A percentile compares a stretch with the other conserved stretches of the same genome.
Evolutionary conservation across 2,329 filamentous ascomycete species (phyloP).

Genomic region (Aureobasidium sp.): DNA sequence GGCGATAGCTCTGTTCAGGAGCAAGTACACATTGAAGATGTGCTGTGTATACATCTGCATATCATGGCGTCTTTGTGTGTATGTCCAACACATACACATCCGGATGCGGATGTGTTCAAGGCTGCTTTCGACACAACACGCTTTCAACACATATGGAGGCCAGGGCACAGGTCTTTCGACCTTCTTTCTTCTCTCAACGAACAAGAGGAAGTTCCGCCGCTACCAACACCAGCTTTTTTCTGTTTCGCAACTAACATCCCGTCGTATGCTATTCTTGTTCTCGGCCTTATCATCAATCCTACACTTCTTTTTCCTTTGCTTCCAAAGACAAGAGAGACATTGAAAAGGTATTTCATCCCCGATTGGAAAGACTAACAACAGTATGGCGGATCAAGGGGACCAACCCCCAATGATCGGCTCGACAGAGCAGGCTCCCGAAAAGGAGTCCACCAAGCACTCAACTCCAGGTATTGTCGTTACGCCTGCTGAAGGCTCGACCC

Average conservation of each 20-base stretch:
- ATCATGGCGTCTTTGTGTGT: slow-evolving; percentile 1
- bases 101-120: background rate
- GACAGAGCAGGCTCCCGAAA: background rate
- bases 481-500: background rate
- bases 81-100: slow-evolving; percentile 12
- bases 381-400: slow-evolving; percentile 1
- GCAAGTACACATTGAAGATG: background rate
- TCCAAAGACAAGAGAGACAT: background rate
- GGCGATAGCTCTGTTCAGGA: background rate
- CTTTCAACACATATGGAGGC: background rate
- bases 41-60: too few species aligned
- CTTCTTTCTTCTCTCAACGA: slow-evolving; percentile 2
- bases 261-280: background rate
- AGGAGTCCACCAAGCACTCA: background rate
- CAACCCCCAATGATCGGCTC: background rate
- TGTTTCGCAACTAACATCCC: background rate
- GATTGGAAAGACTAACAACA: background rate
- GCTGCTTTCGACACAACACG: slow-evolving; percentile 4
- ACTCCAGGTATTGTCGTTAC: background rate
- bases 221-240: background rate
- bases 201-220: background rate
- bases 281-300: background rate
- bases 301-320: background rate
- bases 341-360: background rate
- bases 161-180: background rate